A percentile compares a stretch with the other conserved stretches of the same genome.
Evolutionary conservation across 2,329 filamentous ascomycete species (phyloP).

Genomic region (Pestalotiopsis sp.): DNA sequence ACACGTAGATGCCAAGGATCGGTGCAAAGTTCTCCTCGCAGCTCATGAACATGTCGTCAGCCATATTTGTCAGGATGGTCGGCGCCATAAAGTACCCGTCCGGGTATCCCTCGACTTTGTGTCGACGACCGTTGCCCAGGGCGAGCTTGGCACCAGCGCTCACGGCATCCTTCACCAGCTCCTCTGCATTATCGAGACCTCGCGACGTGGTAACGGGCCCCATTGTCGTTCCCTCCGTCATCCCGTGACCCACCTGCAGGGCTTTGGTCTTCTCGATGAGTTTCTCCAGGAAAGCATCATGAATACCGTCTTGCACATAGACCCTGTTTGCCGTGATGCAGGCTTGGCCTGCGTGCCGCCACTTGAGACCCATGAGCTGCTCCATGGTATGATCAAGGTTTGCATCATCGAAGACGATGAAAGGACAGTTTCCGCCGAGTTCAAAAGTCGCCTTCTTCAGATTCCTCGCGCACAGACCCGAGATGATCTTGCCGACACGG

Average conservation of each 20-base stretch:
- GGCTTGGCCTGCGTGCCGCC: constrained; percentile 62
- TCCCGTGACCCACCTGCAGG: constrained; percentile 65
- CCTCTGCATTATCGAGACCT: constrained; percentile 57
- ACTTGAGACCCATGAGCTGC: constrained; percentile 40
- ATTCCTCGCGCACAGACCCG: constrained; percentile 62
- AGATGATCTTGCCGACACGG: constrained; percentile 68
- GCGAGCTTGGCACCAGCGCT: constrained; percentile 66
- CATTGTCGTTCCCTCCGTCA: constrained; percentile 58
- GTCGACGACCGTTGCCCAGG: constrained; percentile 60
- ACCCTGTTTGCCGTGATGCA: constrained; percentile 69
- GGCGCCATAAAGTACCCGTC: constrained; percentile 70
- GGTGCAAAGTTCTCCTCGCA: constrained; percentile 62
- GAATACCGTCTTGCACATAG: constrained; percentile 65
- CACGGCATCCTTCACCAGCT: constrained; percentile 67
- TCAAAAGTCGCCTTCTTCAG: constrained; percentile 74
- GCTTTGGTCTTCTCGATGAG: constrained; percentile 54
- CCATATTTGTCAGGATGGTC: constrained; percentile 54
- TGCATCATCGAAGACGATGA: constrained; percentile 70
- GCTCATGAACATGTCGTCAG: constrained; percentile 48
- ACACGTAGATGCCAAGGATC: constrained; percentile 56
- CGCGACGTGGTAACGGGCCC: constrained; percentile 61
- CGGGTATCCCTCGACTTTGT: constrained; percentile 23
- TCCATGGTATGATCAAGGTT: constrained; percentile 64
- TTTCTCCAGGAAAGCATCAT: constrained; percentile 61
- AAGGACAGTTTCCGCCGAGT: constrained; percentile 71